These are phyloP conservation scores for Monosporozyma siamensis DNA, from an alignment of 805 yeast genomes.

Conservation along the genomic window DNA sequence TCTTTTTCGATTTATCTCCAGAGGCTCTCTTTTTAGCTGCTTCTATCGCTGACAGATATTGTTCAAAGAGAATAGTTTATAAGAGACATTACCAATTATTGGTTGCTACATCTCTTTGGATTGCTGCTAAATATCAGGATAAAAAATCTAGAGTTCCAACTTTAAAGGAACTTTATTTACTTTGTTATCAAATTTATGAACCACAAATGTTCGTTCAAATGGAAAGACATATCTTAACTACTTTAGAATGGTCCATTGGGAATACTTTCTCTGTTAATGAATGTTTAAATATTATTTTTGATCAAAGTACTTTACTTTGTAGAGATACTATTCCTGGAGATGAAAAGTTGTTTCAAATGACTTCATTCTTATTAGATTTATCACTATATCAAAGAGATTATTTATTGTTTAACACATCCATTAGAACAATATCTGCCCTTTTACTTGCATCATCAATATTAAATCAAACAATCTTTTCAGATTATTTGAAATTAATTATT, in stretches of 20 bases:
- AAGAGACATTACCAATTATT: slow-evolving; percentile 74
- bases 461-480: slow-evolving; percentile 15
- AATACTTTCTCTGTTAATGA: slow-evolving; percentile 5
- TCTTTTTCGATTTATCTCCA: slow-evolving; percentile 71
- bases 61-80: slow-evolving; percentile 66
- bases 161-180: slow-evolving; percentile 54
- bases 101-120: slow-evolving; percentile 77
- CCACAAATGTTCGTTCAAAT: slow-evolving; percentile 55
- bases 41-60: slow-evolving; percentile 77
- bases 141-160: slow-evolving; percentile 72
- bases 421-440: slow-evolving; percentile 42
- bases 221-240: slow-evolving; percentile 65
- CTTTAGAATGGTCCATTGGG: slow-evolving; percentile 52
- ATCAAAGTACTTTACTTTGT: slow-evolving; percentile 3
- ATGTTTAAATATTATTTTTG: slow-evolving; percentile 2
- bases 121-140: slow-evolving; percentile 89
- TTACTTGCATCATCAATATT: slow-evolving; percentile 44
- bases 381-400: slow-evolving; percentile 43
- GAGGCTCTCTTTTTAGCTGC: slow-evolving; percentile 78
- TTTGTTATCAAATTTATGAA: slow-evolving; percentile 57
- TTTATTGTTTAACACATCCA: slow-evolving; percentile 37
- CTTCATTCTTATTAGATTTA: slow-evolving; percentile 46
- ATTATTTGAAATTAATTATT: slow-evolving; percentile 4
- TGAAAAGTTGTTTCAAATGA: slow-evolving; percentile 18
- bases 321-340: slow-evolving; percentile 5